phyloP scores from a whole-genome alignment of 2,329 filamentous ascomycete genomes.

The Microsporum audouinii region DNA sequence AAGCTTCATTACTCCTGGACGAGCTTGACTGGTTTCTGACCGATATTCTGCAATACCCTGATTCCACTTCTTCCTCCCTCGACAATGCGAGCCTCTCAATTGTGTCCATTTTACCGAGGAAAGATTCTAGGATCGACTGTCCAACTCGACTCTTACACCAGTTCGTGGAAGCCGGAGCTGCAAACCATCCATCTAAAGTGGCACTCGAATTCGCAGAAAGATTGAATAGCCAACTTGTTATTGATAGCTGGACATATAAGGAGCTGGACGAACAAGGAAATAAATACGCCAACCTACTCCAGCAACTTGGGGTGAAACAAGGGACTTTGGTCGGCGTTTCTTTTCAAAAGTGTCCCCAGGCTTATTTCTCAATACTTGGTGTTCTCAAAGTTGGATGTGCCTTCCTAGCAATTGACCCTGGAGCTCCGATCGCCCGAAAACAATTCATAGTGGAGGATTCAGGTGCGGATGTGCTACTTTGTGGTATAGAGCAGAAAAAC shows the following conservation, averaged over 20 bases:
- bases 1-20: conserved; percentile 53
- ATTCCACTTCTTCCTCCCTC: conserved; percentile 32
- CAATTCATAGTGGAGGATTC: conserved; percentile 70
- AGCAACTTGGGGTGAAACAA: conserved; percentile 36
- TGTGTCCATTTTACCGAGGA: conserved; percentile 56
- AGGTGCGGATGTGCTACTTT: conserved; percentile 50
- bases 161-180: conserved; percentile 58
- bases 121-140: conserved; percentile 45
- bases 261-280: conserved; percentile 62
- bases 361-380: conserved; percentile 70
- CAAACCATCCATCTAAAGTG: conserved; percentile 43
- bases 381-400: conserved; percentile 72
- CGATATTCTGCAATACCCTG: conserved; percentile 44
- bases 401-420: conserved; percentile 69
- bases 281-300: conserved; percentile 56
- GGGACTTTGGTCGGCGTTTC: conserved; percentile 62
- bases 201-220: conserved; percentile 68
- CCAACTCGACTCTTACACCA: conserved; percentile 57
- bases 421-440: conserved; percentile 60
- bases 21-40: conserved; percentile 62
- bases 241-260: conserved; percentile 59
- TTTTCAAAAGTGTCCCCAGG: conserved; percentile 76
- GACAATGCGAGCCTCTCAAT: conserved; percentile 18
- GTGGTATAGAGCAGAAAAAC: conserved; percentile 37
- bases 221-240: conserved; percentile 35